phyloP scores from a whole-genome alignment of 495 filamentous ascomycete species.

The Aspergillus funiculosus region DNA sequence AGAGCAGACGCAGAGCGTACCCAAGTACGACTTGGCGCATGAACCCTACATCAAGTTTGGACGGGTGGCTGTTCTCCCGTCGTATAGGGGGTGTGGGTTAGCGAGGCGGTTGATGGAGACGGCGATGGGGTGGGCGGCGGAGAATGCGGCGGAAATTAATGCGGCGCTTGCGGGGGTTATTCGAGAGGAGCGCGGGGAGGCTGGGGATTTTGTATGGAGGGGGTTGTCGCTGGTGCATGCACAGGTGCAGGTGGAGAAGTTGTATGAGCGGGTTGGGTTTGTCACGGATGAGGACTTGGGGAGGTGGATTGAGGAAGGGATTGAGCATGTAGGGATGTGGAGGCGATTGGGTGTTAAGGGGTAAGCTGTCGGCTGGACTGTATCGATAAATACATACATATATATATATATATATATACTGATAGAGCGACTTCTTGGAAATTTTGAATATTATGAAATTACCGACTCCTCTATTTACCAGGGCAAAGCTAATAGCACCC shows the following conservation, averaged over 20 bases:
- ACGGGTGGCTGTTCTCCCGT: conserved; percentile 8
- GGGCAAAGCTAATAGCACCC: not conserved
- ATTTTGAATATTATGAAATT: conserved; percentile 3
- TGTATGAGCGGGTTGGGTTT: conserved; percentile 67
- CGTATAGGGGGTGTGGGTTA: conserved; percentile 13
- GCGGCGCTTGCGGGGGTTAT: conserved; percentile 25
- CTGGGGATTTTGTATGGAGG: conserved; percentile 44
- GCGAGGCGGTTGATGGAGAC: conserved; percentile 52
- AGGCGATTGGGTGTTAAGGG: conserved; percentile 26
- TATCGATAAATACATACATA: not conserved
- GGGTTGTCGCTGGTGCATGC: conserved; percentile 72
- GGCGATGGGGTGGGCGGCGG: conserved; percentile 55
- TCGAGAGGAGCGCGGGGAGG: conserved; percentile 37
- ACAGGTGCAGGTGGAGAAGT: conserved; percentile 52
- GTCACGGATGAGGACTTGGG: conserved; percentile 63
- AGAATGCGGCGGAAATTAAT: conserved; percentile 47
- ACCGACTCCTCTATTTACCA: conserved; percentile 14
- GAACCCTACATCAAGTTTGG: conserved; percentile 58
- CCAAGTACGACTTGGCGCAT: conserved; percentile 25
- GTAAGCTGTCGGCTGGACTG: not conserved
- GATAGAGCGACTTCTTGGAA: not conserved
- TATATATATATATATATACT: not conserved
- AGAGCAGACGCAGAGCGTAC: not conserved
- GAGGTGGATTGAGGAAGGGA: conserved; percentile 76
- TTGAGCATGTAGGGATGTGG: conserved; percentile 81